Evolutionary conservation across 805 yeast species (phyloP), one percentile per base, ranked within the genome.

Genomic region (Lipomyces anomalus): DNA sequence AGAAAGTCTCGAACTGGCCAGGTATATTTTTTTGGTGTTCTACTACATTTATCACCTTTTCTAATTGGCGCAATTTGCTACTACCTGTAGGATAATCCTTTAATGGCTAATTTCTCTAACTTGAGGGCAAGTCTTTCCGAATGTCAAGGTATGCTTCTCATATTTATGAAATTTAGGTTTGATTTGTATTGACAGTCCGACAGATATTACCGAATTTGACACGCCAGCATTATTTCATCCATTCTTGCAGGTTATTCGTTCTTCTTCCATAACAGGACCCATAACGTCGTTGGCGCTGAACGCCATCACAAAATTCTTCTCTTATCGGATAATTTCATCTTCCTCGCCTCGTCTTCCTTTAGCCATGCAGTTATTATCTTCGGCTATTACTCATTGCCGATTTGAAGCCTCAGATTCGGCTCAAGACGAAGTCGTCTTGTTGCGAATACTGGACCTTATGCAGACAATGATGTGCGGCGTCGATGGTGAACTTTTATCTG

Each of bases 321-420:
- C 76, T 34, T 82, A 84, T 62, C 77, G 74, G 13, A 76, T 92
- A 26, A 72, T 92, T n/a, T 69, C 76, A 17, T 61, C 60, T 6
- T 58, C 66, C 1, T 78, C 87, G 4, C 67, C 70, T 24, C 80
- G 82, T 46, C 65, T 84, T 18, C 73, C 69, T 26, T 72, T 68
- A 38, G 74, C 83, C 1, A 65, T 85, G 50, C 74, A 79, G 16
- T 86, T 84, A 58, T 73, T 84, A 39, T 75, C 82, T 6, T 76
- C 77, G 50, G 77, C 97, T 0, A 72, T 92, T 51, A 85, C 97
- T 0, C 95, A 87, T 61, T 92, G 97, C 66, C 77, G 95, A 38
- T 92, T 92, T 62, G 97, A 92, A 68, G 95, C 95, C 2, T 83
- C 92, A 0, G 96, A 89, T 61, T 95, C 87, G 62, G 75, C 82